Conservation (phyloP, 352 stramenopile species). For the Globisporangium carolinianum region DNA sequence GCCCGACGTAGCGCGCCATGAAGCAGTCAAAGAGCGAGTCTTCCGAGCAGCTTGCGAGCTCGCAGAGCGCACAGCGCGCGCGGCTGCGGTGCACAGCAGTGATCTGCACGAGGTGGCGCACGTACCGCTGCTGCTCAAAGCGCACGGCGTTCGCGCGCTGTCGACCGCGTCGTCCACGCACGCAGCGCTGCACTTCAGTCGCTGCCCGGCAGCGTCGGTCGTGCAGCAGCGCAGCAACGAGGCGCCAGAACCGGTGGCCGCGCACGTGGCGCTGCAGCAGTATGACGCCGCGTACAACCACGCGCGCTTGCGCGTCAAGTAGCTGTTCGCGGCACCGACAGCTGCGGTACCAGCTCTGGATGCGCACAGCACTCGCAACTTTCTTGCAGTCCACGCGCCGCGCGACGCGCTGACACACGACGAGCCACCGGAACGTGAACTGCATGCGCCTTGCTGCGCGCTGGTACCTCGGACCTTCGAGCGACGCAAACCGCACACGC, state of each 20-base stretch:
- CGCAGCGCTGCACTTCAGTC: slow-evolving; percentile 29
- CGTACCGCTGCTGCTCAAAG: slow-evolving; percentile 36
- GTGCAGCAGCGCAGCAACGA: slow-evolving; percentile 28
- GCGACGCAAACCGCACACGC: slow-evolving; percentile 22
- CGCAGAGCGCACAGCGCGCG: slow-evolving; percentile 23
- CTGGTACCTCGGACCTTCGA: slow-evolving; percentile 35
- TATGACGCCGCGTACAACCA: slow-evolving; percentile 25
- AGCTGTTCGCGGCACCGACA: slow-evolving; percentile 23
- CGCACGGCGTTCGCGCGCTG: slow-evolving; percentile 15
- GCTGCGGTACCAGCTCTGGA: slow-evolving; percentile 44
- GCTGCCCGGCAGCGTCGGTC: slow-evolving; percentile 20
- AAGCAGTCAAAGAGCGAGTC: slow-evolving; percentile 40
- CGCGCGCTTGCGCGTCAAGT: slow-evolving; percentile 15
- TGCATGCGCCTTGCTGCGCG: slow-evolving; percentile 25
- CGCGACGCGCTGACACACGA: slow-evolving; percentile 18
- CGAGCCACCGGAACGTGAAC: slow-evolving; percentile 25
- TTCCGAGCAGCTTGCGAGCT: slow-evolving; percentile 23
- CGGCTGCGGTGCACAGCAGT: slow-evolving; percentile 16
- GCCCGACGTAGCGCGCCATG: slow-evolving; percentile 37
- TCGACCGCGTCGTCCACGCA: slow-evolving; percentile 30
- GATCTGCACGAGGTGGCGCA: slow-evolving; percentile 17
- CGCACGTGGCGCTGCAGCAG: slow-evolving; percentile 39
- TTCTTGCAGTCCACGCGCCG: slow-evolving; percentile 17
- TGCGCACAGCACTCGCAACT: slow-evolving; percentile 15
- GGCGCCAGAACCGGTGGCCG: slow-evolving; percentile 32